Conservation (phyloP, 805 yeast genomes). For the Kodamaea restingae region DNA sequence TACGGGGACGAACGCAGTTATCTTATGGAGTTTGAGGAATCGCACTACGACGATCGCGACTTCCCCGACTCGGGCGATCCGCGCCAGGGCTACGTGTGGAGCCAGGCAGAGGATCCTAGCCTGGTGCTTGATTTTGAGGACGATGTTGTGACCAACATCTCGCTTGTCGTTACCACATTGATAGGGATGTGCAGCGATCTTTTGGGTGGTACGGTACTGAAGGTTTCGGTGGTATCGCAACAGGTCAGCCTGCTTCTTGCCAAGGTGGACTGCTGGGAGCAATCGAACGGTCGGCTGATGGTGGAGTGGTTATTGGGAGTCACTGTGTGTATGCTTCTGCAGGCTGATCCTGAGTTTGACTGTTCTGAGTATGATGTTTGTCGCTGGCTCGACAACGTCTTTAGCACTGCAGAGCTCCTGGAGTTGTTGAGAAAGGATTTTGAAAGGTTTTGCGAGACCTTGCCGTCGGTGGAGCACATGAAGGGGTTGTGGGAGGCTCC, state of each 20-base stretch:
- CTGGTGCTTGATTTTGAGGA: conserved; percentile 9
- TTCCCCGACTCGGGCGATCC: not conserved
- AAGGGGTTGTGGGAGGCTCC: not conserved
- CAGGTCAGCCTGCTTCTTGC: not conserved
- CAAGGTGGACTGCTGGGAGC: not conserved
- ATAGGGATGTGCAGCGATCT: conserved; percentile 5
- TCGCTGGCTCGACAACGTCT: conserved; percentile 5
- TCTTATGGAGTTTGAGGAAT: conserved; percentile 10
- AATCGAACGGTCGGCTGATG: conserved; percentile 4
- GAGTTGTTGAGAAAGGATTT: conserved; percentile 4
- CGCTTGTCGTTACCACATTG: conserved; percentile 6
- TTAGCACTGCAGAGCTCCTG: conserved; percentile 3
- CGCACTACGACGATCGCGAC: conserved; percentile 1
- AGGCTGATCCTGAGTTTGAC: not conserved
- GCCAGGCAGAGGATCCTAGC: conserved; percentile 15
- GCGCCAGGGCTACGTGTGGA: conserved; percentile 1
- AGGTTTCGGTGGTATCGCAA: not conserved
- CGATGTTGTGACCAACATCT: conserved; percentile 1
- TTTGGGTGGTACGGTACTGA: not conserved
- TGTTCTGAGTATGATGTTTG: conserved; percentile 3
- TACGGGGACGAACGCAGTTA: conserved; percentile 19
- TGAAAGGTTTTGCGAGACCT: not conserved
- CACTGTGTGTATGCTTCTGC: conserved; percentile 1
- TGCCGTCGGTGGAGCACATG: conserved; percentile 1
- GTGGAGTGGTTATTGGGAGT: conserved; percentile 5